Percentiles rank a stretch among this genome's conserved stretches.
These are phyloP conservation scores for Luzula sylvatica DNA, from an alignment of 176 grass and related monocot species.

Conservation along the genomic window DNA sequence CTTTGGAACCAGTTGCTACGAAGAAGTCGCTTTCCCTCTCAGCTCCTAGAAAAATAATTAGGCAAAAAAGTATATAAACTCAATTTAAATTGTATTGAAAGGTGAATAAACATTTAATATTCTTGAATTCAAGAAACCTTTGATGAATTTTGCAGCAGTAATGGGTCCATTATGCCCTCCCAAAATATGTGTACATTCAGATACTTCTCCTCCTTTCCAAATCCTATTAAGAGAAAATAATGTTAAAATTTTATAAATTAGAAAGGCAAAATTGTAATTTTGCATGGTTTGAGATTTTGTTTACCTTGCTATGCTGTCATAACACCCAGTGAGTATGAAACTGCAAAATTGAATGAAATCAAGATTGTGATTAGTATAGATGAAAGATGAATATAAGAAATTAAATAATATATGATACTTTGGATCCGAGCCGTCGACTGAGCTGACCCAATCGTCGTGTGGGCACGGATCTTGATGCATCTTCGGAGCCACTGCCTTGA, in stretches of 20 bases:
- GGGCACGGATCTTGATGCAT: conserved; percentile 66
- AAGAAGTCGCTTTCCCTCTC: conserved; percentile 42
- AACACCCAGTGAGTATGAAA: conserved; percentile 79
- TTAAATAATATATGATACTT: conserved; percentile 32
- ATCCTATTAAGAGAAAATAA: conserved; percentile 35
- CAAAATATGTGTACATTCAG: conserved; percentile 63
- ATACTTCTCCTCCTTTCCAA: conserved; percentile 46
- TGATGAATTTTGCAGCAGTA: conserved; percentile 59
- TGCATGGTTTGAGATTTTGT: neutral
- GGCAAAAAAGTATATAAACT: conserved; percentile 28
- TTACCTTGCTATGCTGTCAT: conserved; percentile 79
- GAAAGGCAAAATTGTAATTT: conserved; percentile 2
- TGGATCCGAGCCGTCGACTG: conserved; percentile 71
- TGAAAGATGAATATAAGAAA: neutral
- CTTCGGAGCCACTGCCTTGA: conserved; percentile 56
- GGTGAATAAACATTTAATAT: conserved; percentile 3
- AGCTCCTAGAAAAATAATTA: conserved; percentile 40
- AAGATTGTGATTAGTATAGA: conserved; percentile 5
- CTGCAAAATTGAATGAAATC: conserved; percentile 34
- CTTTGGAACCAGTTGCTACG: conserved; percentile 78
- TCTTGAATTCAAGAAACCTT: conserved; percentile 31
- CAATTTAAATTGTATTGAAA: neutral
- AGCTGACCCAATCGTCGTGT: conserved; percentile 93
- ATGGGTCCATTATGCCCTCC: conserved; percentile 60
- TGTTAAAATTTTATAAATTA: conserved; percentile 8